Base-by-base conservation (phyloP, 371 early-diverging fungal genomes). In the Phascolomyces articulosus region DNA sequence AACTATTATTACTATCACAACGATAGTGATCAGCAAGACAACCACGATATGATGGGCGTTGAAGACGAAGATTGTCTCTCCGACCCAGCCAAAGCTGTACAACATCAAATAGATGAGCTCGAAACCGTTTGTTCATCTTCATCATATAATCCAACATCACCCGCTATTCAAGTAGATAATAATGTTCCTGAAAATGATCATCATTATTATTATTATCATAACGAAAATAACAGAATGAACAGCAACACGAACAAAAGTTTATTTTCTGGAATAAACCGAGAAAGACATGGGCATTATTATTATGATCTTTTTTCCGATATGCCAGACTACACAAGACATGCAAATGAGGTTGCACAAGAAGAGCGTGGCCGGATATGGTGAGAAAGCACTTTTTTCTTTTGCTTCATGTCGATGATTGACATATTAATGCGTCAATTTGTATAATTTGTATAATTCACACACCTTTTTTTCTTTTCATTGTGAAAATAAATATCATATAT, bases 1-100 rank as follows among this genome's bases (percentile, higher is more conserved):
- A 24, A 24, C 28, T 24, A 18, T 23, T 28, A 24, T 23, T 27
- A 24, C 15, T 20, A 28, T 24, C 20, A 27, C 28, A 20, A 28
- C 24, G 24, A 16, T 20, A 28, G 23, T 23, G 54, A 15, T 27
- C 54, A 28, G 28, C 28, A 27, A n/a, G 24, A 28, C 54, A 27
- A 28, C 23, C 16, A 28, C 54, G 54, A 1, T 20, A 23, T 21
- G 7, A 18, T 11, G 49, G 49, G 16, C 2, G 54, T 6, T 7
- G 4, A 24, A 4, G 11, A 10, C 16, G 13, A 24, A 2, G 6
- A 53, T 55, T 55, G 1, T 55, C 31, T 27, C 26, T 40, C 38
- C 44, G 60, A 59, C 23, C 28, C 28, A 18, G 60, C 41, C 18
- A 41, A 15, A 20, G 40, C 44, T 59, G 60, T 59, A n/a, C 60